Conservation (phyloP, 768 basidiomycete genomes). For the Suillus clintonianus region DNA sequence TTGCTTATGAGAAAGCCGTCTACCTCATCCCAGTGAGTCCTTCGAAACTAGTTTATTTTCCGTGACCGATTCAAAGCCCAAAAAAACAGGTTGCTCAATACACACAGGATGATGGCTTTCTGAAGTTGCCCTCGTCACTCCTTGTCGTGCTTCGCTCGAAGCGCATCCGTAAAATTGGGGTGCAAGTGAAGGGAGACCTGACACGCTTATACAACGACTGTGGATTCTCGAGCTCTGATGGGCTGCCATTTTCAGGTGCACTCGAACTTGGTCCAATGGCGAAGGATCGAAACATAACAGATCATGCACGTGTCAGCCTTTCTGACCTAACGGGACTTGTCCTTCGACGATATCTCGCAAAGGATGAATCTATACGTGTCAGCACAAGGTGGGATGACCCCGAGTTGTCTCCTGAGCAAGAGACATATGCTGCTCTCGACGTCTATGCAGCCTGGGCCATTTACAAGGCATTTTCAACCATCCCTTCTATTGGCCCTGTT, state of each 20-base stretch:
- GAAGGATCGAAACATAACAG: slow-evolving; percentile 23
- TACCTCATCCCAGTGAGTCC: slow-evolving; percentile 3
- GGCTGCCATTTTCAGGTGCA: slow-evolving; percentile 23
- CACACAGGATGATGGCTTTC: neutral
- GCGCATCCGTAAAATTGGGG: slow-evolving; percentile 20
- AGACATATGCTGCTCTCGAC: slow-evolving; percentile 24
- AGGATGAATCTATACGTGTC: slow-evolving; percentile 17
- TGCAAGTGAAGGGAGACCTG: slow-evolving; percentile 24
- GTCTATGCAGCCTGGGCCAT: slow-evolving; percentile 15
- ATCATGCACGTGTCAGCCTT: slow-evolving; percentile 24
- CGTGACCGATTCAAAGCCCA: neutral
- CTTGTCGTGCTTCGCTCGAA: slow-evolving; percentile 6
- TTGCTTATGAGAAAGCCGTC: slow-evolving; percentile 2
- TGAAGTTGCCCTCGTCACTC: slow-evolving; percentile 6
- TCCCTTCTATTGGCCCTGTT: slow-evolving; percentile 9
- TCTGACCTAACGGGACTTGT: slow-evolving; percentile 31
- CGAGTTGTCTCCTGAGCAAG: slow-evolving; percentile 14
- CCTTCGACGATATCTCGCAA: slow-evolving; percentile 20
- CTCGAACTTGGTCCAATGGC: slow-evolving; percentile 31
- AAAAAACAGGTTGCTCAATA: neutral
- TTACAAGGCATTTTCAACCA: slow-evolving; percentile 10
- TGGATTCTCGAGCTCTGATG: neutral
- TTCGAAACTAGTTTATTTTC: neutral
- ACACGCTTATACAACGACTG: slow-evolving; percentile 18
- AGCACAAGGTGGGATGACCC: slow-evolving; percentile 22